Evolutionary conservation across 140 eudicot genomes (phyloP).

Genomic region (Erigeron philadelphicus): DNA sequence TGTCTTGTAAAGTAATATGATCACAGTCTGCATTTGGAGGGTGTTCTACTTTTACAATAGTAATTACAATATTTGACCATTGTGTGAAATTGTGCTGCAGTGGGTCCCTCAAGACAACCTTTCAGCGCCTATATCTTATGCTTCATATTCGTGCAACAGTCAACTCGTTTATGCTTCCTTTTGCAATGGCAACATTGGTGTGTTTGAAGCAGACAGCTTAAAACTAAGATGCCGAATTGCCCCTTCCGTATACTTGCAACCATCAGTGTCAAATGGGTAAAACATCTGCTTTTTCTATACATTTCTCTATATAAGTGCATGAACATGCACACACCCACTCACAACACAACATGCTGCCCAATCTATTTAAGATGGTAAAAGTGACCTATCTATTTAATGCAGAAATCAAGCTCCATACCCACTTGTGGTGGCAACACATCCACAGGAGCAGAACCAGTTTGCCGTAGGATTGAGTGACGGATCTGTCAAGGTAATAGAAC

Average conservation of each 20-base stretch:
- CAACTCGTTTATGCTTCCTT: constrained; percentile 72
- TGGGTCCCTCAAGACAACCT: constrained; percentile 87
- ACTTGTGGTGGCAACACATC: constrained; percentile 71
- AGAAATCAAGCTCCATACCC: constrained; percentile 66
- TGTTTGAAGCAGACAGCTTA: constrained; percentile 69
- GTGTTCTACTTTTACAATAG: background rate
- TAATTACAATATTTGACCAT: background rate
- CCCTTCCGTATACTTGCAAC: constrained; percentile 58
- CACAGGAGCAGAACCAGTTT: constrained; percentile 72
- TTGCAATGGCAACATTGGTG: constrained; percentile 74
- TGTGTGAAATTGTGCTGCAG: constrained; percentile 35
- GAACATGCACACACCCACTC: background rate
- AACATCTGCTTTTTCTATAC: background rate
- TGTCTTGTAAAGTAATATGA: background rate
- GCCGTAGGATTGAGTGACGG: constrained; percentile 83
- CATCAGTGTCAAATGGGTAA: constrained; percentile 64
- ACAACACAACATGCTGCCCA: too few relatives aligned
- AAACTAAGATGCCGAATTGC: constrained; percentile 70
- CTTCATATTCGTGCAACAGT: constrained; percentile 83
- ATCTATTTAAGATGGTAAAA: background rate
- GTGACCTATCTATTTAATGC: constrained; percentile 13
- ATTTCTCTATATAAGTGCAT: background rate
- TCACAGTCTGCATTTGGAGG: background rate
- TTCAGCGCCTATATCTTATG: constrained; percentile 79
- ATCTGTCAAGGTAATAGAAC: constrained; percentile 77